Conservation (phyloP, 192 early-diverging fungal genomes). For the Podila verticillata region DNA sequence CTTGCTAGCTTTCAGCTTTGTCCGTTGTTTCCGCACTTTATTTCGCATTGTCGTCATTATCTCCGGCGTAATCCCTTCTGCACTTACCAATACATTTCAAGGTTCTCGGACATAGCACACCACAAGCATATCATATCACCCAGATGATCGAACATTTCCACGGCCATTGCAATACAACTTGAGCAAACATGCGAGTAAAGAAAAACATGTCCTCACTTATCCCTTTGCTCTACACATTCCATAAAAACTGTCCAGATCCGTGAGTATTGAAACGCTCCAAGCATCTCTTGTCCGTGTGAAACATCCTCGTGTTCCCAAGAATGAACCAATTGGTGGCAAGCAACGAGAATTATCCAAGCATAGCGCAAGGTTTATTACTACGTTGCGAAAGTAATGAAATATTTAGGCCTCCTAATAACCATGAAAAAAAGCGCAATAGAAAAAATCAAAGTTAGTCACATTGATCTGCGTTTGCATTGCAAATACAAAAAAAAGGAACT, state of each 20-base stretch:
- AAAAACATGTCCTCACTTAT: too few species aligned
- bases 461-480: too few species aligned
- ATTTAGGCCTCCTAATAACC: conserved; percentile 48
- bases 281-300: too few species aligned
- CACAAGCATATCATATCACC: not conserved
- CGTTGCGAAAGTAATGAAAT: conserved; percentile 40
- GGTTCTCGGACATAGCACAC: too few species aligned
- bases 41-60: too few species aligned
- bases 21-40: not conserved
- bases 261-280: too few species aligned
- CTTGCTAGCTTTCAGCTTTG: not conserved
- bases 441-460: not conserved
- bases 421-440: not conserved
- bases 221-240: too few species aligned
- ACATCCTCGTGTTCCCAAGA: conserved; percentile 9
- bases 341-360: conserved; percentile 54
- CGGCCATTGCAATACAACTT: not conserved
- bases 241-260: too few species aligned
- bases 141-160: not conserved
- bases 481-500: not conserved
- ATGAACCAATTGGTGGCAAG: conserved; percentile 35
- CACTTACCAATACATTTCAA: too few species aligned
- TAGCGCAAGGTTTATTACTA: conserved; percentile 56
- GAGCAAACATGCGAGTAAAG: not conserved
- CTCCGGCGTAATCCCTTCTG: too few species aligned